Evolutionary conservation across 352 stramenopile species (phyloP), one percentile per base, ranked within the genome.

Genomic region (Globisporangium nodosum): DNA sequence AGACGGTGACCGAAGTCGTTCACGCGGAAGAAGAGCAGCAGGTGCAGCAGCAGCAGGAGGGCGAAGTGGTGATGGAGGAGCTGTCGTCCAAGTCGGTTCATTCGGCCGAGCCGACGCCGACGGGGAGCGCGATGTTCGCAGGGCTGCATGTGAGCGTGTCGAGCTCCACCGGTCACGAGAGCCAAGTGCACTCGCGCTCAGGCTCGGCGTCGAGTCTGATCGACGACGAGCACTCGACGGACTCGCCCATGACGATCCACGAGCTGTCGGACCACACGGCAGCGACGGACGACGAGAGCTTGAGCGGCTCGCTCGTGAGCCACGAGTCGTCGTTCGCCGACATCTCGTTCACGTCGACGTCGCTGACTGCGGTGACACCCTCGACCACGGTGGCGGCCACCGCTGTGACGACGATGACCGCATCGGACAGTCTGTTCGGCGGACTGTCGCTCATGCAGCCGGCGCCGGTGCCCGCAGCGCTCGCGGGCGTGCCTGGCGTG

Each of bases 161-260:
- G n/a, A 54, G 58, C 35, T 15, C 58, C 15, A n/a, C 33, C 30
- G 33, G 33, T 5, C 49, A 54, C 56, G 45, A 27, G 24, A 64
- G 50, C 40, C 35, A 61, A 21, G 46, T 35, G 40, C 58, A 64
- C 13, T 64, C 58, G 50, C 58, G 58, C 20, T 45, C 58, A 15
- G 58, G 51, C 18, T 64, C 58, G 24, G 53, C 58, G 45, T 64
- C 58, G 33, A 64, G 58, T n/a, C 37, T 64, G 43, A 54, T 58
- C 30, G 51, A 54, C 24, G 58, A 64, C 24, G 61, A 63, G 55
- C 55, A 60, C 43, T 63, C 51, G 42, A 64, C 56, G 6, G 61
- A 67, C 50, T 62, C 56, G 43, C 75, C 68, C 31, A 85, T 85
- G 75, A 78, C 73, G 18, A 81, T 85, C 54, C 58, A 77, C 51